Percentiles rank a stretch among this genome's conserved stretches.
phyloP scores from a whole-genome alignment of 768 basidiomycete species.

The Auriscalpium vulgare region DNA sequence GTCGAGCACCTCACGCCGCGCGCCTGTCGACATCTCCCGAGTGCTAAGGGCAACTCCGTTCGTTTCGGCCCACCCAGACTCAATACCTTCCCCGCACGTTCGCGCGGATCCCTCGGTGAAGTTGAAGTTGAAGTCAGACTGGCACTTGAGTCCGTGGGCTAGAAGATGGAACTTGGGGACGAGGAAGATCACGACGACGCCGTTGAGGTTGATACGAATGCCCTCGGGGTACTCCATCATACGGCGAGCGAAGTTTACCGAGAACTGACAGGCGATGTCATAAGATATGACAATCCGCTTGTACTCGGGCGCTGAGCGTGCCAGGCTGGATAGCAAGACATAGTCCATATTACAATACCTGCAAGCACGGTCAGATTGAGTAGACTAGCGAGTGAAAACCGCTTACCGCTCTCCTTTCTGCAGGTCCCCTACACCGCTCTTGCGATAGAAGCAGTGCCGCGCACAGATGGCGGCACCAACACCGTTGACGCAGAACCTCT shows the following conservation, averaged over 20 bases:
- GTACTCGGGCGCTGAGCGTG: background rate
- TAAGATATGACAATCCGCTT: background rate
- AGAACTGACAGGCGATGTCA: background rate
- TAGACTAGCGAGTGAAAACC: no score
- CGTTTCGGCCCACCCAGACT: background rate
- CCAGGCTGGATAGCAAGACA: slow-evolving; percentile 4
- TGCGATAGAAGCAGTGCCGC: background rate
- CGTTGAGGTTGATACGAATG: background rate
- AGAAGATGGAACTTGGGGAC: slow-evolving; percentile 10
- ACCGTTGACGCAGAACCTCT: slow-evolving; percentile 1
- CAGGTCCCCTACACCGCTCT: background rate
- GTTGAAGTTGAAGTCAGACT: background rate
- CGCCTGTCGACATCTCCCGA: slow-evolving; percentile 9
- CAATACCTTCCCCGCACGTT: no score
- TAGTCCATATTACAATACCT: slow-evolving; percentile 20
- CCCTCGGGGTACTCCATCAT: background rate
- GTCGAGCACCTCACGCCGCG: slow-evolving; percentile 6
- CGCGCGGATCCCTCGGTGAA: no score
- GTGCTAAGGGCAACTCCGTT: slow-evolving; percentile 3
- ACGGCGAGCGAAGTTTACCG: background rate
- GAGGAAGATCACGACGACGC: background rate
- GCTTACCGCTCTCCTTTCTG: background rate
- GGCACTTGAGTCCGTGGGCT: slow-evolving; percentile 13
- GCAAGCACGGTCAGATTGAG: no score
- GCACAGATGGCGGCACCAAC: slow-evolving; percentile 7